Evolutionary conservation across 163 green algal genomes (phyloP).

Genomic region (Scenedesmus sp.): DNA sequence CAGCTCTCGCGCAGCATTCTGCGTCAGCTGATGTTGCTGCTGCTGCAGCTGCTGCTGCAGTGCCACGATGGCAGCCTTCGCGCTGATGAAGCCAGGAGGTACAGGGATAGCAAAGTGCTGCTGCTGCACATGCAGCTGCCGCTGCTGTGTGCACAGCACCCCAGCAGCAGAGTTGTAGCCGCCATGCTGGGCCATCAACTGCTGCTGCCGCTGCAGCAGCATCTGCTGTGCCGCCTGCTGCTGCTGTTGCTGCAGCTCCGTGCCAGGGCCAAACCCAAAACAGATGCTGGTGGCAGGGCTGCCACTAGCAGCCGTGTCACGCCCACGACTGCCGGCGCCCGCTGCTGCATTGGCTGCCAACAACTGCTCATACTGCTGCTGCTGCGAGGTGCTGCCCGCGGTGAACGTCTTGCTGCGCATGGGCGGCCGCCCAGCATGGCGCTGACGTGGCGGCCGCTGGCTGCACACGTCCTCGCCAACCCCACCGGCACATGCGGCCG

Average conservation of each 20-base stretch:
- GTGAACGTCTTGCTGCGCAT: conserved; percentile 48
- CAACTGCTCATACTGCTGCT: conserved; percentile 9
- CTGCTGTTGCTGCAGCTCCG: conserved; percentile 6
- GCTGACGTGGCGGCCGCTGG: neutral
- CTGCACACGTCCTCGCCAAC: neutral
- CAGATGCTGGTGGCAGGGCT: conserved; percentile 6
- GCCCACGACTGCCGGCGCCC: neutral
- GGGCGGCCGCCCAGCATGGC: neutral
- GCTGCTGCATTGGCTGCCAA: neutral
- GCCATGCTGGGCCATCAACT: neutral
- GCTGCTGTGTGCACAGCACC: neutral
- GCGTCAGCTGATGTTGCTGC: neutral
- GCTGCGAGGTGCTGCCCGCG: neutral
- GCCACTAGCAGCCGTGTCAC: neutral
- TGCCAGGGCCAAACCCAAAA: neutral
- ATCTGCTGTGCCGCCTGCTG: conserved; percentile 22
- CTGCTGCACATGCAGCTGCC: neutral
- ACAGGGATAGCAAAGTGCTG: conserved; percentile 5
- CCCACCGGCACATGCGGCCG: conserved; percentile 1
- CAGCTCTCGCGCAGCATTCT: neutral
- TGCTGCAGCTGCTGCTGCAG: conserved; percentile 12
- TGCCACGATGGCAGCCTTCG: neutral
- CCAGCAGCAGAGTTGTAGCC: neutral
- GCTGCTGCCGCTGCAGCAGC: neutral
- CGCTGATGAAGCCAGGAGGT: neutral